A percentile compares a stretch with the other conserved stretches of the same genome.
phyloP scores from a whole-genome alignment of 768 basidiomycete species.

The Podaxis sp. region DNA sequence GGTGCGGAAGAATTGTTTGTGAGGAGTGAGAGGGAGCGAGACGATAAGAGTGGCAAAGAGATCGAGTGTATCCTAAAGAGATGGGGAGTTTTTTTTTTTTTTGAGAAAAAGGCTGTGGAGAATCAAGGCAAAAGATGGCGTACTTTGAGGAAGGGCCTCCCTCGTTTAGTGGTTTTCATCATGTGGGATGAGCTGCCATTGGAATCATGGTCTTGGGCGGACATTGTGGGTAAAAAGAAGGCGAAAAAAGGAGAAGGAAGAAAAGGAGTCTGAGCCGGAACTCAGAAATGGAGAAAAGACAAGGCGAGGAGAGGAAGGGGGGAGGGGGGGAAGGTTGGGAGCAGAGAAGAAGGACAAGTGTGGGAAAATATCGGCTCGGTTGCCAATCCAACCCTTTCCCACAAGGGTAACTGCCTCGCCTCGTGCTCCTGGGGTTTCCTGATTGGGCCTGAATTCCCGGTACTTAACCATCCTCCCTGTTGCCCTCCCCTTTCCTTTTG shows the following conservation, averaged over 20 bases:
- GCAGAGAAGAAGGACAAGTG: slow-evolving; percentile 27
- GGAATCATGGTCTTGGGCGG: slow-evolving; percentile 42
- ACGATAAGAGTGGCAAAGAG: slow-evolving; percentile 96
- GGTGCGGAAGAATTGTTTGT: slow-evolving; percentile 95
- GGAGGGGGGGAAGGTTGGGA: slow-evolving; percentile 28
- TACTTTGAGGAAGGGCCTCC: slow-evolving; percentile 92
- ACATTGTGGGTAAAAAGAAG: slow-evolving; percentile 36
- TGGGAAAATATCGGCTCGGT: slow-evolving; percentile 35
- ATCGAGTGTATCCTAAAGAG: slow-evolving; percentile 88
- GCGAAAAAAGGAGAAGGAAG: slow-evolving; percentile 50
- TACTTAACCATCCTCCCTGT: slow-evolving; percentile 19
- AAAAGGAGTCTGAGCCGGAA: slow-evolving; percentile 23
- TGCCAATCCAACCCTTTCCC: slow-evolving; percentile 30
- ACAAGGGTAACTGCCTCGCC: slow-evolving; percentile 34
- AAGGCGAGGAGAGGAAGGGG: slow-evolving; percentile 25
- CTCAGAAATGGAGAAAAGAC: slow-evolving; percentile 29
- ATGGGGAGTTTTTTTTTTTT: neutral
- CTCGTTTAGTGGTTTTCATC: slow-evolving; percentile 99
- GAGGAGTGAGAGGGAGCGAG: slow-evolving; percentile 82
- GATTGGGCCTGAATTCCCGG: slow-evolving; percentile 26
- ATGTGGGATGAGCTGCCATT: slow-evolving; percentile 81
- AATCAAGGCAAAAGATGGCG: slow-evolving; percentile 18
- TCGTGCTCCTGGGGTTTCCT: slow-evolving; percentile 32
- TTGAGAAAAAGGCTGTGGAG: slow-evolving; percentile 6
- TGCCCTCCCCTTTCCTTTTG: slow-evolving; percentile 8